Percentiles rank a stretch among this genome's conserved stretches.
These are phyloP conservation scores for Boletus rubescentipes DNA, from an alignment of 768 basidiomycete species.

Conservation along the genomic window DNA sequence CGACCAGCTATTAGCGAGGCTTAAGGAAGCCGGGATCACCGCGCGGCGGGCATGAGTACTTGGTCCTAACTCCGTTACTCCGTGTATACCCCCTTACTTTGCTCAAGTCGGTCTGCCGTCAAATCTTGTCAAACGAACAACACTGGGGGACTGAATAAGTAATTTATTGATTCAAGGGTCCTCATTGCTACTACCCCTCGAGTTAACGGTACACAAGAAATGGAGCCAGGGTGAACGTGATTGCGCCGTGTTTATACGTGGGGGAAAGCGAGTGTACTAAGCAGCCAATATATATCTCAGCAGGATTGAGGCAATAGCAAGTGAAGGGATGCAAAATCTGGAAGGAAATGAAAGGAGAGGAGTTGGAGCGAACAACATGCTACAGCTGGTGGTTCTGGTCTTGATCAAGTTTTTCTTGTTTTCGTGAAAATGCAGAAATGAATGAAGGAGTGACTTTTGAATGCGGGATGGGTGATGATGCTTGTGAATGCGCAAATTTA, in stretches of 20 bases:
- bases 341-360: constrained; percentile 4
- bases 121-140: not conserved
- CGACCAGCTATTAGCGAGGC: constrained; percentile 84
- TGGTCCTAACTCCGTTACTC: not conserved
- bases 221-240: constrained; percentile 1
- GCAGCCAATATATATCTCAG: constrained; percentile 27
- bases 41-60: constrained; percentile 23
- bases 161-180: constrained; percentile 22
- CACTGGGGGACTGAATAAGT: constrained; percentile 2
- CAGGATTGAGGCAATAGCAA: constrained; percentile 9
- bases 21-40: constrained; percentile 79
- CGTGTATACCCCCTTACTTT: constrained; percentile 7
- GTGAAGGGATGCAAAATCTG: constrained; percentile 10
- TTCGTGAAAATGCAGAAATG: constrained; percentile 12
- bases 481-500: not conserved
- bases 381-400: constrained; percentile 18
- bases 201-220: constrained; percentile 15
- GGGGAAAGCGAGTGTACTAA: constrained; percentile 8
- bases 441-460: constrained; percentile 18
- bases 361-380: constrained; percentile 25
- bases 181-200: constrained; percentile 3
- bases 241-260: constrained; percentile 15
- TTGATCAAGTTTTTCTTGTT: constrained; percentile 8
- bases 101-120: not conserved
- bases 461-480: constrained; percentile 2